These are phyloP conservation scores for Penicillium fuscoglaucum DNA, from an alignment of 2,329 filamentous ascomycete genomes.

Conservation along the genomic window DNA sequence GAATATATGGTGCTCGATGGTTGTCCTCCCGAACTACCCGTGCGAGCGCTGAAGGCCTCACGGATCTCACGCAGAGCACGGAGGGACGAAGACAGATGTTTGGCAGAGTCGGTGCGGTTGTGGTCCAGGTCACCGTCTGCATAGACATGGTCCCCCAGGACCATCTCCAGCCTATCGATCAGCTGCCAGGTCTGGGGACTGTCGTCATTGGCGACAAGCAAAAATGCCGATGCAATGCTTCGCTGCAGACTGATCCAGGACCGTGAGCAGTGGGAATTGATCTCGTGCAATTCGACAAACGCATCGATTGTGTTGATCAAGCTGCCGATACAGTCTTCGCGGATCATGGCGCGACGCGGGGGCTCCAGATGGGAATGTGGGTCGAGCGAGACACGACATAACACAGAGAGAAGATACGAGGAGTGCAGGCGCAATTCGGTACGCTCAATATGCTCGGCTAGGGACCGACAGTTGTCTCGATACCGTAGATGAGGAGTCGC, in stretches of 20 bases:
- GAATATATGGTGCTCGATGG: constrained; percentile 8
- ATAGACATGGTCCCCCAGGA: constrained; percentile 35
- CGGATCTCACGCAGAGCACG: constrained; percentile 36
- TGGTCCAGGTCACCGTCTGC: constrained; percentile 25
- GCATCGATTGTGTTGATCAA: constrained; percentile 56
- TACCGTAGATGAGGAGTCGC: constrained; percentile 58
- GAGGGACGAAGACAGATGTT: constrained; percentile 35
- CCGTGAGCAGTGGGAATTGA: constrained; percentile 40
- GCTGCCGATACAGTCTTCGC: constrained; percentile 55
- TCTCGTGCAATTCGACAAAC: constrained; percentile 54
- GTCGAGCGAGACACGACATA: constrained; percentile 57
- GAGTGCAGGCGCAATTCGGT: constrained; percentile 61
- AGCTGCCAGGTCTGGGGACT: constrained; percentile 29
- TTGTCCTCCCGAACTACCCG: not conserved
- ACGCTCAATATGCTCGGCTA: constrained; percentile 56
- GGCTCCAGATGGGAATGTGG: constrained; percentile 43
- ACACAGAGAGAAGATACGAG: constrained; percentile 60
- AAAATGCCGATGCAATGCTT: constrained; percentile 44
- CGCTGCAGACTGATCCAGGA: constrained; percentile 47
- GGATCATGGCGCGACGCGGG: constrained; percentile 38
- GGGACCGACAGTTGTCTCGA: constrained; percentile 38
- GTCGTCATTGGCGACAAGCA: constrained; percentile 37
- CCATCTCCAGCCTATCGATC: constrained; percentile 32
- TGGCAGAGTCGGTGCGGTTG: constrained; percentile 36
- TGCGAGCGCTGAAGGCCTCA: constrained; percentile 28